A percentile compares a stretch with the other conserved stretches of the same genome.
Conservation (phyloP, 1,139 yeast species). For the Hanseniaspora sp. region DNA sequence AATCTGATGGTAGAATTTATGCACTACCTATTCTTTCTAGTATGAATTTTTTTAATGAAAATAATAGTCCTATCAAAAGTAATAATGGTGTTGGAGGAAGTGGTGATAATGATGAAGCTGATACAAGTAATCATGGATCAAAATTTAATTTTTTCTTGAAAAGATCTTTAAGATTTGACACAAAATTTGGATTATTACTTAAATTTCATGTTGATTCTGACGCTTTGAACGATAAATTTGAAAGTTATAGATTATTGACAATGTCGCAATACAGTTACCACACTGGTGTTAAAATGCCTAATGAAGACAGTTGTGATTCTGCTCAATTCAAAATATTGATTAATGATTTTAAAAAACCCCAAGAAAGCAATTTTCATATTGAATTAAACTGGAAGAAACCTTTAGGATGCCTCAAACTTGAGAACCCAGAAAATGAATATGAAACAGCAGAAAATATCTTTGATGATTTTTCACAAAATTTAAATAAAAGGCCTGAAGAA, state of each 20-base stretch:
- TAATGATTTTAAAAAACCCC: slow-evolving; percentile 12
- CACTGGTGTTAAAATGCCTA: neutral
- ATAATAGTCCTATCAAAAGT: neutral
- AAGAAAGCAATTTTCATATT: slow-evolving; percentile 8
- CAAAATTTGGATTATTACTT: slow-evolving; percentile 10
- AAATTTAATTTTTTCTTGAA: slow-evolving; percentile 5
- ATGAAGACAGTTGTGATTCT: slow-evolving; percentile 1
- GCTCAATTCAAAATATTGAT: slow-evolving; percentile 4
- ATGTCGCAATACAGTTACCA: slow-evolving; percentile 2
- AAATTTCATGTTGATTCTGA: neutral
- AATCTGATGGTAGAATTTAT: neutral
- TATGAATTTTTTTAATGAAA: neutral
- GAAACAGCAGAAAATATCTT: neutral
- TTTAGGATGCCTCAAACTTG: slow-evolving; percentile 1
- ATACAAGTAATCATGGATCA: neutral
- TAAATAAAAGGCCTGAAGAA: neutral
- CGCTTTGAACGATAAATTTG: neutral
- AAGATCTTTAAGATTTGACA: slow-evolving; percentile 12
- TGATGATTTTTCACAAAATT: neutral
- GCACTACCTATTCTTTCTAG: neutral
- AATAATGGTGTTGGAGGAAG: neutral
- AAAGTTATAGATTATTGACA: slow-evolving; percentile 8
- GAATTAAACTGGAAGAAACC: slow-evolving; percentile 14
- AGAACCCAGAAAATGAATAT: neutral
- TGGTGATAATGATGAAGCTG: neutral